Conservation (phyloP, 2,329 filamentous ascomycete species). For the Phyllosticta paracitricarpa region DNA sequence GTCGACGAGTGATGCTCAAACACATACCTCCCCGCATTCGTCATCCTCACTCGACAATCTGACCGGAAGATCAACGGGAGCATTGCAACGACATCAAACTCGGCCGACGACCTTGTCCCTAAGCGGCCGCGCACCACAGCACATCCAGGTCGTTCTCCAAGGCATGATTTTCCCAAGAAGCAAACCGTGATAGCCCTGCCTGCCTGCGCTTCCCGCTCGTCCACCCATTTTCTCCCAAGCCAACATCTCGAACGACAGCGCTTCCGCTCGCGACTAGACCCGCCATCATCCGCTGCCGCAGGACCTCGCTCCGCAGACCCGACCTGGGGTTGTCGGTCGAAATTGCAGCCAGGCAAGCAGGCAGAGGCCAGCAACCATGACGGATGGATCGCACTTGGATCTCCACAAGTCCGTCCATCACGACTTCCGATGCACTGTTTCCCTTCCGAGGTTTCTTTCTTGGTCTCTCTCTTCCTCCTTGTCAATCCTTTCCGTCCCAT, state of each 20-base stretch:
- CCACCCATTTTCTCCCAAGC: background rate
- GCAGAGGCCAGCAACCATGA: too few species aligned
- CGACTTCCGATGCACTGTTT: too few species aligned
- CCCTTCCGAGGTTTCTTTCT: background rate
- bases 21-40: background rate
- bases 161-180: background rate
- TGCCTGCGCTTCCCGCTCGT: background rate
- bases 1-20: background rate
- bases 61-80: background rate
- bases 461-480: background rate
- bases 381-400: background rate
- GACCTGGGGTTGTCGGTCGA: background rate
- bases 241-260: background rate
- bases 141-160: background rate
- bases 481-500: background rate
- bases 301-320: background rate
- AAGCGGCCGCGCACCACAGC: background rate
- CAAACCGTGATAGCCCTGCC: background rate
- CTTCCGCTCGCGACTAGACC: background rate
- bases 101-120: background rate
- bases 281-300: background rate
- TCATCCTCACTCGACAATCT: background rate
- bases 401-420: too few species aligned
- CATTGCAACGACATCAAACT: background rate
- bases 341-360: background rate